These are phyloP conservation scores for Xylariaceae sp. DNA, from an alignment of 2,329 filamentous ascomycete genomes.

Conservation along the genomic window DNA sequence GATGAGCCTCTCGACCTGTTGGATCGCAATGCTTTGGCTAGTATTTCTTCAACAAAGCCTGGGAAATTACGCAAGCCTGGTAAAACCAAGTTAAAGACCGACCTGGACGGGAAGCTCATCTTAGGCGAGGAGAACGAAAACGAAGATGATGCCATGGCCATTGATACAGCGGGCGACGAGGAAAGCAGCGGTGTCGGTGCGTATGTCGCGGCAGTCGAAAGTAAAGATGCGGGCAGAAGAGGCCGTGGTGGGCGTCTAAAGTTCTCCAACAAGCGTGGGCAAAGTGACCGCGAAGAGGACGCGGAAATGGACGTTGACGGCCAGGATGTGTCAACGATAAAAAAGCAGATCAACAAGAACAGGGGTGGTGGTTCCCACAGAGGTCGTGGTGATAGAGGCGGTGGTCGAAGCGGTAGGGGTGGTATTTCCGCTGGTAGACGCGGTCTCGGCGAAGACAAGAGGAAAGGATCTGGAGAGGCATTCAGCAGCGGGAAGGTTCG, in stretches of 20 bases:
- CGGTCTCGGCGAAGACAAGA: constrained; percentile 49
- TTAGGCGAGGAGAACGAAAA: constrained; percentile 57
- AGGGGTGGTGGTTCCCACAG: constrained; percentile 22
- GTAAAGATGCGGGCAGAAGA: constrained; percentile 61
- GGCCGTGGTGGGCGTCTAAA: constrained; percentile 66
- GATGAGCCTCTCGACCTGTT: constrained; percentile 93
- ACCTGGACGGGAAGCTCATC: constrained; percentile 77
- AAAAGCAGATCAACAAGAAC: constrained; percentile 43
- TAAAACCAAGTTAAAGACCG: constrained; percentile 60
- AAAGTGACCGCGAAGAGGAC: constrained; percentile 46
- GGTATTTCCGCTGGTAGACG: constrained; percentile 43
- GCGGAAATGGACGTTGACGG: constrained; percentile 53
- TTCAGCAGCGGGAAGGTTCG: constrained; percentile 36
- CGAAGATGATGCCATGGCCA: constrained; percentile 55
- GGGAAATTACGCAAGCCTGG: constrained; percentile 54
- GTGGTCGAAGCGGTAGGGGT: constrained; percentile 33
- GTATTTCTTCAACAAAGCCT: constrained; percentile 89
- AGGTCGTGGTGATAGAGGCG: constrained; percentile 18
- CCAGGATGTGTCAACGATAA: constrained; percentile 46
- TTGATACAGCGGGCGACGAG: constrained; percentile 48
- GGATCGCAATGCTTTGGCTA: constrained; percentile 81
- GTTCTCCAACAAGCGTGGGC: constrained; percentile 61
- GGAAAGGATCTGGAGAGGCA: constrained; percentile 34
- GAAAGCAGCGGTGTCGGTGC: constrained; percentile 59
- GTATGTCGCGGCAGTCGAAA: constrained; percentile 66